phyloP scores from a whole-genome alignment of 345 rosid genomes.

The Gossypium ekmanianum region DNA sequence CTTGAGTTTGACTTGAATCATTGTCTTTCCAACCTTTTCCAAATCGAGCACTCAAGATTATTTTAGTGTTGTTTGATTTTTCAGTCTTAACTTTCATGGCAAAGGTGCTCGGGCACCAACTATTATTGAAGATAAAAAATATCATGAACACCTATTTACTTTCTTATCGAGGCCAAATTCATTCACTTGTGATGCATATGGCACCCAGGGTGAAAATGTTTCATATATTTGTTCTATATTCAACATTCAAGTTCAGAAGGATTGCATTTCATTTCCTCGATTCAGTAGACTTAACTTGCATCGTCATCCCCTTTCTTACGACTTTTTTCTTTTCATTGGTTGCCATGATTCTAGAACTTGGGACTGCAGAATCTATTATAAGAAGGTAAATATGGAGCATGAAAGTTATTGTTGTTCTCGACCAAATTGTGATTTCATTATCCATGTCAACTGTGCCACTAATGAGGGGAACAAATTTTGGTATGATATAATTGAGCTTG shows the following conservation, averaged over 20 bases:
- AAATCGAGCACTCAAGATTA: not conserved
- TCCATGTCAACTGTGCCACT: conserved; percentile 23
- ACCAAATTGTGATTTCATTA: conserved; percentile 7
- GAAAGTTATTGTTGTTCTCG: not conserved
- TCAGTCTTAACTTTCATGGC: not conserved
- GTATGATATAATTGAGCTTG: not conserved
- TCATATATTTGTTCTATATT: not conserved
- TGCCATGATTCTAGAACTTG: not conserved
- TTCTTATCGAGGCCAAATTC: not conserved
- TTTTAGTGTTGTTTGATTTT: not conserved
- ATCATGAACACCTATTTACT: not conserved
- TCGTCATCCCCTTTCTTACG: not conserved
- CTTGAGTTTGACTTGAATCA: not conserved
- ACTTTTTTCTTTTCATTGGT: no score
- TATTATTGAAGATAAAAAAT: not conserved
- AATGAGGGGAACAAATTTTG: not conserved
- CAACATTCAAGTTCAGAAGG: not conserved
- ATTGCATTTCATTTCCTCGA: not conserved
- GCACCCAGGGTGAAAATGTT: not conserved
- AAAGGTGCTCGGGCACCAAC: no score
- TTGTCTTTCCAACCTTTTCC: not conserved
- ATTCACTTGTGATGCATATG: not conserved
- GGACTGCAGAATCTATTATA: not conserved
- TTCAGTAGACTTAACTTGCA: not conserved
- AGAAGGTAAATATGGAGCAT: not conserved